Conservation (phyloP, 805 yeast genomes). For the Kazachstania taianensis region DNA sequence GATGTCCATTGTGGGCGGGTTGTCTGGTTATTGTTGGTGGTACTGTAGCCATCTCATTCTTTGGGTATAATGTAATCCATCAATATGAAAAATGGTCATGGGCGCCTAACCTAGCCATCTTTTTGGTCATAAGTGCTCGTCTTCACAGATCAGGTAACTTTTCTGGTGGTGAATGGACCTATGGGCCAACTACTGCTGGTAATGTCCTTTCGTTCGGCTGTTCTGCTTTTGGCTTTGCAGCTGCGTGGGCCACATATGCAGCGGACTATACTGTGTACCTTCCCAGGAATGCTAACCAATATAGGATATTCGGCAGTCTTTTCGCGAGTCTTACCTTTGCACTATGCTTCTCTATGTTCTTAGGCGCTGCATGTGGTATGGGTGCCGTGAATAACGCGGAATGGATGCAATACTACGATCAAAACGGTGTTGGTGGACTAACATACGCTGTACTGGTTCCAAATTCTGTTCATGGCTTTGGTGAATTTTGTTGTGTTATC, state of each 20-base stretch:
- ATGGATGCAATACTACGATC: constrained; percentile 1
- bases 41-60: constrained; percentile 2
- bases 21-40: constrained; percentile 1
- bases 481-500: constrained; percentile 5
- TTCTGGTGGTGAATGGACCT: constrained; percentile 3
- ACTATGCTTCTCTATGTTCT: constrained; percentile 3
- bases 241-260: constrained; percentile 5
- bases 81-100: constrained; percentile 53
- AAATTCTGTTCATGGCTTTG: constrained; percentile 5
- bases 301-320: background rate
- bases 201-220: constrained; percentile 3
- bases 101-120: constrained; percentile 68
- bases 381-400: constrained; percentile 4
- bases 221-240: constrained; percentile 4
- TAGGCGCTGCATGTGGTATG: constrained; percentile 5
- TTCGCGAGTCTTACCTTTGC: constrained; percentile 1
- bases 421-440: constrained; percentile 4
- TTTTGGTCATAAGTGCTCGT: constrained; percentile 70
- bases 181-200: constrained; percentile 5
- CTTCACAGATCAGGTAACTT: constrained; percentile 54
- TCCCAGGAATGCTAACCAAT: constrained; percentile 1
- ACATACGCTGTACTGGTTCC: constrained; percentile 4
- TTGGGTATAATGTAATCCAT: constrained; percentile 5
- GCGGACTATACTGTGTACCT: constrained; percentile 5
- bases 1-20: constrained; percentile 5